Percentiles rank a stretch among this genome's conserved stretches.
Evolutionary conservation across 345 rosid species (phyloP).

Genomic region (Linum lewisii): DNA sequence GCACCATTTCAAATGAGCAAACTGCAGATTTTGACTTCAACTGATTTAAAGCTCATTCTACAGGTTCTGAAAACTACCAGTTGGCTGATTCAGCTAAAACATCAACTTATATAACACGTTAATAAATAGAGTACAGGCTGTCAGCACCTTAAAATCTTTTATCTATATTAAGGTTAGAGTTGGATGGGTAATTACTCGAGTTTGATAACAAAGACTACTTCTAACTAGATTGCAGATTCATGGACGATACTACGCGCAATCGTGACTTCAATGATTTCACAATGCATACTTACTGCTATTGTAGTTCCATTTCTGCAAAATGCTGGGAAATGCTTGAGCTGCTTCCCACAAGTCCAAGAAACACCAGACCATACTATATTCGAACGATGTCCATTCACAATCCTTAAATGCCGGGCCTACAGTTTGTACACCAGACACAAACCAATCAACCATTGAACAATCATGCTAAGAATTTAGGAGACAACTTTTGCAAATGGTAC

Average conservation of each 20-base stretch:
- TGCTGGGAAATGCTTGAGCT: conserved; percentile 85
- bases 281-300: conserved; percentile 51
- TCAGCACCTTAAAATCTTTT: no score
- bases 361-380: conserved; percentile 83
- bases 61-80: background rate
- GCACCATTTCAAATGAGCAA: background rate
- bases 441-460: conserved; percentile 10
- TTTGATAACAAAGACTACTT: background rate
- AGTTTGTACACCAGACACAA: conserved; percentile 8
- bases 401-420: conserved; percentile 48
- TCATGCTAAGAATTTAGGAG: conserved; percentile 8
- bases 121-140: no score
- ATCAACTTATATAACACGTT: no score
- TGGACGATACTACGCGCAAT: background rate
- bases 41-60: background rate
- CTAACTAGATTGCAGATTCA: background rate
- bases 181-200: no score
- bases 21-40: background rate
- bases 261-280: background rate
- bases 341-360: conserved; percentile 86
- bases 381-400: conserved; percentile 42
- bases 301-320: conserved; percentile 75
- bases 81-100: background rate
- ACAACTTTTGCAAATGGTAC: conserved; percentile 28
- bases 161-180: no score